Conservation (phyloP, 2,329 filamentous ascomycete species). For the Scedosporium apiospermum region DNA sequence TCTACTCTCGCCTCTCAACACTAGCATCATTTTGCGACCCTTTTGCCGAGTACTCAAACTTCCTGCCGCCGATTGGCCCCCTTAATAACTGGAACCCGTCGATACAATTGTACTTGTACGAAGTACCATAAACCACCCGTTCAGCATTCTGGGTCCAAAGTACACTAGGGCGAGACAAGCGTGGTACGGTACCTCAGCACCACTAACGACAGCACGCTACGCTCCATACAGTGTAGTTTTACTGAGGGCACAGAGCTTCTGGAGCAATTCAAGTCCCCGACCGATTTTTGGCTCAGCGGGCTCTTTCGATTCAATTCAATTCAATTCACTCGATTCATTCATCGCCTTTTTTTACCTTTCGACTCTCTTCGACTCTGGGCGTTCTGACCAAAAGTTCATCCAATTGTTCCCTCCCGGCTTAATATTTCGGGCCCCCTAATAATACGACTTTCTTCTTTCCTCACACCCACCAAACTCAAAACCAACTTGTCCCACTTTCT, state of each 20-base stretch:
- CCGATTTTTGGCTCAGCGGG: neutral
- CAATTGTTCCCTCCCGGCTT: neutral
- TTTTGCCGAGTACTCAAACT: constrained; percentile 3
- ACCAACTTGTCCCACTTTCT: neutral
- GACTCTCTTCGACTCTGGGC: neutral
- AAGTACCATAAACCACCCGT: too few relatives aligned
- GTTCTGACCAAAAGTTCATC: neutral
- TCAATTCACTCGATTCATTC: too few relatives aligned
- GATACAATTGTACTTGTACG: neutral
- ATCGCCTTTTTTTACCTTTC: neutral
- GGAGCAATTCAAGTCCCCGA: neutral
- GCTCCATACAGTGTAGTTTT: neutral
- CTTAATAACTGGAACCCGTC: constrained; percentile 1
- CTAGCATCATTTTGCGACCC: neutral
- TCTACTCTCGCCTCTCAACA: constrained; percentile 3
- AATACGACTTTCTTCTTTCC: neutral
- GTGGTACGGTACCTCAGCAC: neutral
- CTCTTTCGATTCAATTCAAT: neutral
- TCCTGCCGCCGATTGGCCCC: constrained; percentile 5
- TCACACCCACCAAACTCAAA: neutral
- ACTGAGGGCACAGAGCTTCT: neutral
- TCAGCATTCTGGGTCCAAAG: too few relatives aligned
- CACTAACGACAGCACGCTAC: neutral
- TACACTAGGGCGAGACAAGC: neutral
- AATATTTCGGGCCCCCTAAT: neutral